Conservation (phyloP, 2,329 filamentous ascomycete genomes). For the Venturia asperata region DNA sequence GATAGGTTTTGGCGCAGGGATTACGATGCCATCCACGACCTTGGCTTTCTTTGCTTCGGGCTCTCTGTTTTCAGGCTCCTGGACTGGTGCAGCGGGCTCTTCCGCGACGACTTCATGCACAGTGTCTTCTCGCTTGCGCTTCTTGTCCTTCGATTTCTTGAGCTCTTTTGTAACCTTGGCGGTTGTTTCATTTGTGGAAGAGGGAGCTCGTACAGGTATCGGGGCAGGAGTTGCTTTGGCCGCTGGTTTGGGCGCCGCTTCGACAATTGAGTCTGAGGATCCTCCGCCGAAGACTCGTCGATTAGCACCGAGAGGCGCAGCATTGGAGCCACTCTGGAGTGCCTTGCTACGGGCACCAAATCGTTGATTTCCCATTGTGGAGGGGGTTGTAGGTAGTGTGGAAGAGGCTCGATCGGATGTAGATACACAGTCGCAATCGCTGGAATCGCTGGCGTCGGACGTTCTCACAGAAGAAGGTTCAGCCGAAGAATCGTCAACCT, state of each 20-base stretch:
- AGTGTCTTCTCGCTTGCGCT: conserved; percentile 18
- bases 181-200: not conserved
- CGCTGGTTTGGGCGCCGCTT: not conserved
- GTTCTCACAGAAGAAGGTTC: conserved; percentile 4
- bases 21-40: conserved; percentile 8
- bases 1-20: conserved; percentile 2
- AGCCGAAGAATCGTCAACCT: not conserved
- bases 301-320: conserved; percentile 9
- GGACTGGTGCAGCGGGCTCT: not conserved
- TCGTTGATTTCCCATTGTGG: not conserved
- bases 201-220: not conserved
- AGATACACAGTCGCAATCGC: not conserved
- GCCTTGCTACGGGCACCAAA: conserved; percentile 10
- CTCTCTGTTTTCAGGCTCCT: not conserved
- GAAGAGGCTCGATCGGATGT: not conserved
- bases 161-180: conserved; percentile 9
- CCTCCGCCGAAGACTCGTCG: conserved; percentile 11
- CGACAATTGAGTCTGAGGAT: not conserved
- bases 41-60: conserved; percentile 9
- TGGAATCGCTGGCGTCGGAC: conserved; percentile 5
- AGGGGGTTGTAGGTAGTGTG: not conserved
- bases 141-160: conserved; percentile 15
- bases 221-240: not conserved
- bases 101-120: conserved; percentile 4
- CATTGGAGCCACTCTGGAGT: conserved; percentile 9